Percentiles rank a stretch among this genome's conserved stretches.
These are phyloP conservation scores for Pseudozyma sp. DNA, from an alignment of 1,284 basidiomycete genomes.

Conservation along the genomic window DNA sequence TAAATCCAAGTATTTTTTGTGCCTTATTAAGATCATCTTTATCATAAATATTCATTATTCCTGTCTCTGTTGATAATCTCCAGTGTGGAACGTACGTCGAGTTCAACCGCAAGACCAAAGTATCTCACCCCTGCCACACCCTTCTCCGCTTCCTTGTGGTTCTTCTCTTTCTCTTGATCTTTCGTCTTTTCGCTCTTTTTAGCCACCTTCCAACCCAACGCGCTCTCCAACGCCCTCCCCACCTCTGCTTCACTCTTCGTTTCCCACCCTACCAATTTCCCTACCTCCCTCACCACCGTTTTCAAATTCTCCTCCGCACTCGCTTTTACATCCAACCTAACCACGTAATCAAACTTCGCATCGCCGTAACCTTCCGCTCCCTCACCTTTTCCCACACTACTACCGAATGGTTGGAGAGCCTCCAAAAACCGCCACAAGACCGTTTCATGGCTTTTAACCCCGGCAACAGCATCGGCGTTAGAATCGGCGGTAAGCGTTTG, in stretches of 20 bases:
- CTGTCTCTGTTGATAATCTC: too few species aligned
- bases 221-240: constrained; percentile 27
- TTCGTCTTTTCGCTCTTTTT: constrained; percentile 10
- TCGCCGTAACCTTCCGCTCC: constrained; percentile 69
- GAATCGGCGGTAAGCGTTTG: constrained; percentile 57
- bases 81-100: constrained; percentile 32
- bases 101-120: constrained; percentile 55
- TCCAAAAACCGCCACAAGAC: constrained; percentile 81
- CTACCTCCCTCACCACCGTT: constrained; percentile 18
- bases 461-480: neutral
- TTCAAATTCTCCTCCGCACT: constrained; percentile 42
- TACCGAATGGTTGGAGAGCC: constrained; percentile 76
- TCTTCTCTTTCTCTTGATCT: constrained; percentile 7
- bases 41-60: constrained; percentile 27
- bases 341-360: constrained; percentile 74
- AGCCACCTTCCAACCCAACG: constrained; percentile 30
- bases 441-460: constrained; percentile 75
- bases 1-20: constrained; percentile 27
- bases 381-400: constrained; percentile 58
- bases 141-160: neutral
- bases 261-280: constrained; percentile 20
- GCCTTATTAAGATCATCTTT: constrained; percentile 13
- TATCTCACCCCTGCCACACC: constrained; percentile 33
- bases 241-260: constrained; percentile 22
- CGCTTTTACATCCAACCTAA: constrained; percentile 77